Evolutionary conservation across 139 green algal species (phyloP), one percentile per base, ranked within the genome.

Genomic region (Nannochloris sp.): DNA sequence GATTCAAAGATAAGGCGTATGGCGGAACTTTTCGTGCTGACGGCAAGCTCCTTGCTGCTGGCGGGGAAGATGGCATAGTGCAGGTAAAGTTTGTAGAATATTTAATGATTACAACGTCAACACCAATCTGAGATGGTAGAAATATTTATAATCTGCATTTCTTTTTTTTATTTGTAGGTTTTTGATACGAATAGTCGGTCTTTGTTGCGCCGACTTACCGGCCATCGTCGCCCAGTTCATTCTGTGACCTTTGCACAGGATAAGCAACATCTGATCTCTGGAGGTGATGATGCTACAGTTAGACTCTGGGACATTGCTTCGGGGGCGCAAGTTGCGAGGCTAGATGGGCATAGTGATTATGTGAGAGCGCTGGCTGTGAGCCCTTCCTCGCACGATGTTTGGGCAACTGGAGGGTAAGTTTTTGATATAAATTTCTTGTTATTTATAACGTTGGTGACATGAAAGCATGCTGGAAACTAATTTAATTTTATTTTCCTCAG

Each of bases 1-100:
- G 89, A 14, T 97, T 97, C 70, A 87, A 92, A 61, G 91, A 97
- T 68, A 84, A 74, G 3, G 92, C 92, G 6, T 97, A 96, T 74
- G 72, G 67, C 3, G 92, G 86, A 46, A 82, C 12, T 27, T 94
- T 92, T 45, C 68, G 92, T 4, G 34, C 48, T 9, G 92, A 98
- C 54, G 93, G 90, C 8, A 70, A 80, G 34, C 72, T 97, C 38
- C 36, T 98, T 13, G 83, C 85, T 4, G 92, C 92, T 31, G 92
- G 92, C 2, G 79, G 86, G 3, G 85, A 97, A 65, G 79, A 83
- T 64, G 83, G 86, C 5, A 63, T 93, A 4, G 88, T 98, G 61
- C 88, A 96, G 81, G 87, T 90, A 45, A 3, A 71, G 4, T 2
- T 24, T 10, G 4, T 35, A 34, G 58, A 19, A 19, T 51, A 27